phyloP scores from a whole-genome alignment of 2,329 filamentous ascomycete species.

The Orbilia oligospora region DNA sequence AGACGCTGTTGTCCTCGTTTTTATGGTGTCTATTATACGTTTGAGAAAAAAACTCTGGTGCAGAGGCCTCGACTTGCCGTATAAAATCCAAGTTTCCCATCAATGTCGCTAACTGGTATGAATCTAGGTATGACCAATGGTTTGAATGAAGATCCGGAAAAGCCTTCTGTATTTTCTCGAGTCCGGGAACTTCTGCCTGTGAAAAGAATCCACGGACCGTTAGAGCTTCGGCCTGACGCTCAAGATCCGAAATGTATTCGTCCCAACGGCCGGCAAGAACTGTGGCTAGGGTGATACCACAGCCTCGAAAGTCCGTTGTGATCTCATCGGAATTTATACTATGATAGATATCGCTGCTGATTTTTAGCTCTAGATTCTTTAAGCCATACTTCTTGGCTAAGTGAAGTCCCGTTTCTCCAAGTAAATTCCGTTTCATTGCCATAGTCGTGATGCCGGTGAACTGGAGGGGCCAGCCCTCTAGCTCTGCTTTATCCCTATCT shows the following conservation, averaged over 20 bases:
- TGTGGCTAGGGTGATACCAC: not conserved
- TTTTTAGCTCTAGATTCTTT: not conserved
- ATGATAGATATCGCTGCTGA: not conserved
- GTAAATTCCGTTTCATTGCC: not conserved
- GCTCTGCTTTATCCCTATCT: too few relatives aligned
- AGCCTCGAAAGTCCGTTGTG: slow-evolving; percentile 10
- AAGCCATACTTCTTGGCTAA: not conserved
- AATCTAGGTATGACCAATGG: slow-evolving; percentile 13
- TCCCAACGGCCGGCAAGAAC: slow-evolving; percentile 1
- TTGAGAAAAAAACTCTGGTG: not conserved
- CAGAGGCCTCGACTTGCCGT: not conserved
- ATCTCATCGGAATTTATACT: not conserved
- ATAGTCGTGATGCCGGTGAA: not conserved
- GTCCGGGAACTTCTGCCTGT: slow-evolving; percentile 8
- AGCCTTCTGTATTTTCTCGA: not conserved
- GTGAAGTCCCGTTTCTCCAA: slow-evolving; percentile 5
- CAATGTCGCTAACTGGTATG: slow-evolving; percentile 19
- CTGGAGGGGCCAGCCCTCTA: too few relatives aligned
- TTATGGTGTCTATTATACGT: not conserved
- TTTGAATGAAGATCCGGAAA: not conserved
- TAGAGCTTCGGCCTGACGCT: too few relatives aligned
- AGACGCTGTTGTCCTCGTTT: not conserved
- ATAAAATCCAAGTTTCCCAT: slow-evolving; percentile 10
- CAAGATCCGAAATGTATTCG: not conserved
- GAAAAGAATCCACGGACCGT: slow-evolving; percentile 1